A percentile compares a stretch with the other conserved stretches of the same genome.
phyloP scores from a whole-genome alignment of 2,329 filamentous ascomycete genomes.

The Alternaria solani region DNA sequence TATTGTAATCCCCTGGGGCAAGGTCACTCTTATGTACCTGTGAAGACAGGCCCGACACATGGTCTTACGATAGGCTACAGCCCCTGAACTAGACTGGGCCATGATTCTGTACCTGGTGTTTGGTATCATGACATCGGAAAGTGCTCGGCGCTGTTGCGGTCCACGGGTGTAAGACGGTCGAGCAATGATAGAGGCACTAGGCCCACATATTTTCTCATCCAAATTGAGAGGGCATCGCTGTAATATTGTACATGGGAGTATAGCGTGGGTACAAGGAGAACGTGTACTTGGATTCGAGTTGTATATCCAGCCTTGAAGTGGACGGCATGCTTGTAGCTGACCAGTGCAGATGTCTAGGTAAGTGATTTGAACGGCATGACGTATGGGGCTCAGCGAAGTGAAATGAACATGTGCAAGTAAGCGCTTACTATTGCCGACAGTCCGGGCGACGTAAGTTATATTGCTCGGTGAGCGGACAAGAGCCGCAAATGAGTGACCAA shows the following conservation, averaged over 20 bases:
- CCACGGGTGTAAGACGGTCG: background rate
- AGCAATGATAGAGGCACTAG: background rate
- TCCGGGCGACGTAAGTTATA: background rate
- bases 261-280: too few relatives aligned
- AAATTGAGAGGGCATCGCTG: too few relatives aligned
- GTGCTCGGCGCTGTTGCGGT: background rate
- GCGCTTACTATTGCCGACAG: background rate
- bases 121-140: background rate
- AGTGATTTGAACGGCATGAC: background rate
- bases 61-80: background rate
- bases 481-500: background rate
- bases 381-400: background rate
- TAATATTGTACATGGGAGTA: too few relatives aligned
- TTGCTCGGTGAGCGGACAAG: background rate
- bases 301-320: background rate
- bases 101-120: background rate
- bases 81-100: background rate
- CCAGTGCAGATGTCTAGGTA: background rate
- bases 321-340: background rate
- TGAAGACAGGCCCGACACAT: background rate
- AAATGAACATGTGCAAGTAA: background rate
- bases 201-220: background rate
- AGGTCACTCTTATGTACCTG: background rate
- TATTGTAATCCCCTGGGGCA: background rate
- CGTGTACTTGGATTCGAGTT: background rate